phyloP scores from a whole-genome alignment of 257 asterid genomes.

The Solanum chilense region DNA sequence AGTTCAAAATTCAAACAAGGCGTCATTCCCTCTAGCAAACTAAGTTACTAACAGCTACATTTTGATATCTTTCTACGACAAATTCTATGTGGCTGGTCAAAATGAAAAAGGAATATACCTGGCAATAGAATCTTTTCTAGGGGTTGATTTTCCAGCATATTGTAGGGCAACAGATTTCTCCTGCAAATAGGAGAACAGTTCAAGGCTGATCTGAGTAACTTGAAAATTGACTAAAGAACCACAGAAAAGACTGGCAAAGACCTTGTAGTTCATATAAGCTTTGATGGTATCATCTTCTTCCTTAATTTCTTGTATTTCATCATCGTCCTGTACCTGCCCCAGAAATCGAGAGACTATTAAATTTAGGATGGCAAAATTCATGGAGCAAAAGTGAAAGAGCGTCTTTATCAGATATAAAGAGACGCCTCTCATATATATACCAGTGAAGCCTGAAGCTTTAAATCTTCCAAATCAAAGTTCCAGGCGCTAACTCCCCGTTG shows the following conservation, averaged over 20 bases:
- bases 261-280: conserved; percentile 35
- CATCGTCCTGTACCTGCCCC: conserved; percentile 81
- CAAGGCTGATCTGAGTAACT: background rate
- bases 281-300: conserved; percentile 48
- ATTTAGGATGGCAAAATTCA: background rate
- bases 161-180: background rate
- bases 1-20: background rate
- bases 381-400: background rate
- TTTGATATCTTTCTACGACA: background rate
- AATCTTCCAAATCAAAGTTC: conserved; percentile 95
- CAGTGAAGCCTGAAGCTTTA: conserved; percentile 88
- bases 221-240: background rate
- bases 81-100: background rate
- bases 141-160: background rate
- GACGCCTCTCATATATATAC: conserved; percentile 28
- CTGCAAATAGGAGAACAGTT: background rate
- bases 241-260: conserved; percentile 2
- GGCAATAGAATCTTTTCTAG: background rate
- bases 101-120: background rate
- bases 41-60: background rate
- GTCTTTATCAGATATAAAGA: background rate
- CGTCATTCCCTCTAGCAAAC: background rate
- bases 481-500: conserved; percentile 99
- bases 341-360: background rate
- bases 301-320: conserved; percentile 56